Percentiles rank a stretch among this genome's conserved stretches.
Evolutionary conservation across 352 stramenopile species (phyloP).

Genomic region (Pythium coloratum): DNA sequence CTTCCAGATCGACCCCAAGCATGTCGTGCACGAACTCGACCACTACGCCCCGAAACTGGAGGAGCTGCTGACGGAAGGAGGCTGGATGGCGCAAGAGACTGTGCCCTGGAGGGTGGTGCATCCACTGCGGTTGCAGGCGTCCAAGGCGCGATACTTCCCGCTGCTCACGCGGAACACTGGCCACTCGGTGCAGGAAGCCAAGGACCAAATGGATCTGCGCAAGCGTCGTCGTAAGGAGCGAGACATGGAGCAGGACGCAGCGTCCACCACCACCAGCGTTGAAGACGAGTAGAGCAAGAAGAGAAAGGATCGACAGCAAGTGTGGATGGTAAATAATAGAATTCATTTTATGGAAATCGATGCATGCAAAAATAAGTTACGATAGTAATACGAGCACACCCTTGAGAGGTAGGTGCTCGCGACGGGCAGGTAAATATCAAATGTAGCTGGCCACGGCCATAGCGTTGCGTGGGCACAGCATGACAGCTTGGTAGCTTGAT

Average conservation of each 20-base stretch:
- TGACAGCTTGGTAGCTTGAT: neutral
- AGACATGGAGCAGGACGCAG: constrained; percentile 19
- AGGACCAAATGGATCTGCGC: constrained; percentile 67
- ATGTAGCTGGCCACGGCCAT: neutral
- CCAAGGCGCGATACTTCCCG: constrained; percentile 58
- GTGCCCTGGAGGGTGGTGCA: constrained; percentile 60
- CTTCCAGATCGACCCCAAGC: constrained; percentile 41
- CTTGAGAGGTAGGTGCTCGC: neutral
- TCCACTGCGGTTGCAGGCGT: constrained; percentile 52
- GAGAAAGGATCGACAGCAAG: neutral
- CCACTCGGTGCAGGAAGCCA: constrained; percentile 79
- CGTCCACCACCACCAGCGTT: constrained; percentile 12
- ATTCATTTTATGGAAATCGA: constrained; percentile 5
- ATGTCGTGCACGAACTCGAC: constrained; percentile 65
- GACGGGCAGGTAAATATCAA: constrained; percentile 4
- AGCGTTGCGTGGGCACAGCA: neutral
- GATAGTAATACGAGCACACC: neutral
- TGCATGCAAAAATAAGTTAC: constrained; percentile 9
- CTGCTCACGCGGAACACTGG: constrained; percentile 69
- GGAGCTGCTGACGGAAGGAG: constrained; percentile 68
- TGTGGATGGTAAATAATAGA: constrained; percentile 10
- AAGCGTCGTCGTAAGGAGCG: constrained; percentile 57
- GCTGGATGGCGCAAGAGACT: constrained; percentile 37
- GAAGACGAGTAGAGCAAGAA: constrained; percentile 4
- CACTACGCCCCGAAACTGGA: constrained; percentile 75